Evolutionary conservation across 495 filamentous ascomycete species (phyloP).

Genomic region (Daldinia vernicosa): DNA sequence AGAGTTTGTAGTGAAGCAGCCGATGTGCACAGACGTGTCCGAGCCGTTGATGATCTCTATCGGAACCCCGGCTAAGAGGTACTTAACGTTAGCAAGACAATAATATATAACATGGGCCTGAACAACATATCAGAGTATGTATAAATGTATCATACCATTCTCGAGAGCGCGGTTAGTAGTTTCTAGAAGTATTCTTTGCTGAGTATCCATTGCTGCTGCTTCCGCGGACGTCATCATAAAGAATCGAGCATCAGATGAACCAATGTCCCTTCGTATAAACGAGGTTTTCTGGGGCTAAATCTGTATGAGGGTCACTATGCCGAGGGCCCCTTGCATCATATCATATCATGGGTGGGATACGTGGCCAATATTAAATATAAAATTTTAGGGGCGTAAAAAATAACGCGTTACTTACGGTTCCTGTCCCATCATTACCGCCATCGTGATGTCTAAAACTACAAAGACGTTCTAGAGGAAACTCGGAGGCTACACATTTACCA

Average conservation of each 20-base stretch:
- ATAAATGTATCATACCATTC: neutral
- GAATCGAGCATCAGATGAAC: neutral
- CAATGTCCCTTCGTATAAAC: neutral
- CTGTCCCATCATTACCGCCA: neutral
- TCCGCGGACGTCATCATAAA: neutral
- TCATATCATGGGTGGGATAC: neutral
- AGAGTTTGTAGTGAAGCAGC: neutral
- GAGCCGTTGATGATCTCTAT: neutral
- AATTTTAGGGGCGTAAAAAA: neutral
- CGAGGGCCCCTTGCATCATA: neutral
- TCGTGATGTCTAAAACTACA: neutral
- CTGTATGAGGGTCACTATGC: neutral
- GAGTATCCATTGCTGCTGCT: neutral
- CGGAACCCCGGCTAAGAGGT: neutral
- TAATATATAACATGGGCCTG: neutral
- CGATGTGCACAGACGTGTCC: neutral
- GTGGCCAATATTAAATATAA: neutral
- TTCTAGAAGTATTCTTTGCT: slow-evolving; percentile 3
- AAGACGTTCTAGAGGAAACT: neutral
- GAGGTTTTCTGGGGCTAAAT: neutral
- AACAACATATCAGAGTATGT: neutral
- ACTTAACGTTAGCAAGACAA: neutral
- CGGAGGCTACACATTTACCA: neutral
- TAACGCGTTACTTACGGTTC: neutral
- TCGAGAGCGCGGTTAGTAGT: neutral